A percentile compares a stretch with the other conserved stretches of the same genome.
These are phyloP conservation scores for Xylaria arbuscula DNA, from an alignment of 2,329 filamentous ascomycete species.

Conservation along the genomic window DNA sequence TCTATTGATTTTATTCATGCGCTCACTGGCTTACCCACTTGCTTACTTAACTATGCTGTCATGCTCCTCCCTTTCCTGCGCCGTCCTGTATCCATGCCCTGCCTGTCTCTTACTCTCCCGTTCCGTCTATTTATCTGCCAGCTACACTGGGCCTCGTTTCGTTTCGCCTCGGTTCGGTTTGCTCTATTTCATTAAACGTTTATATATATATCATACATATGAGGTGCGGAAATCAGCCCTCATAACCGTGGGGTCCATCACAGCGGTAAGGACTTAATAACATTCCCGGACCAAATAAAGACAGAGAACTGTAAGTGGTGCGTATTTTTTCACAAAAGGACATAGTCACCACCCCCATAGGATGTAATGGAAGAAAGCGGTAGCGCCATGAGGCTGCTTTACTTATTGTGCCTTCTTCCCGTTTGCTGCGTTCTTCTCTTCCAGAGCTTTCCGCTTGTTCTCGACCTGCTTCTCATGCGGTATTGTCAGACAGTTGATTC, in stretches of 20 bases:
- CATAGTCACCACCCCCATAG: background rate
- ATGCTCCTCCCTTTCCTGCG: background rate
- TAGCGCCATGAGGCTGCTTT: background rate
- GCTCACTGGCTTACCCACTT: no score
- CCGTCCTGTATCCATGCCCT: background rate
- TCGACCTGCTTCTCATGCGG: constrained; percentile 69
- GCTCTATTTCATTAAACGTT: constrained; percentile 8
- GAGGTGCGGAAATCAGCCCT: background rate
- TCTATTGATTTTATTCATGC: no score
- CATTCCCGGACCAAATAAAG: background rate
- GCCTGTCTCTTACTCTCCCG: background rate
- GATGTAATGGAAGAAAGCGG: background rate
- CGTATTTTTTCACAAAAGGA: background rate
- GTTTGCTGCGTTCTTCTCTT: constrained; percentile 40
- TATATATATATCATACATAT: constrained; percentile 22
- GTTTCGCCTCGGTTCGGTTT: background rate
- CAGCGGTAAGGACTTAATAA: background rate
- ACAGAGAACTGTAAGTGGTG: background rate
- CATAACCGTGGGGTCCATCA: background rate
- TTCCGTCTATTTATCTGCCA: constrained; percentile 19
- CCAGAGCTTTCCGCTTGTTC: constrained; percentile 58
- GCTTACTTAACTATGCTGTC: background rate
- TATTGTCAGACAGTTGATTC: constrained; percentile 95
- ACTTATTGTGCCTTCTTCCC: constrained; percentile 49
- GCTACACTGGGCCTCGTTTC: background rate